Evolutionary conservation across 768 basidiomycete genomes (phyloP).

Genomic region (Rhizopogon roseolus): DNA sequence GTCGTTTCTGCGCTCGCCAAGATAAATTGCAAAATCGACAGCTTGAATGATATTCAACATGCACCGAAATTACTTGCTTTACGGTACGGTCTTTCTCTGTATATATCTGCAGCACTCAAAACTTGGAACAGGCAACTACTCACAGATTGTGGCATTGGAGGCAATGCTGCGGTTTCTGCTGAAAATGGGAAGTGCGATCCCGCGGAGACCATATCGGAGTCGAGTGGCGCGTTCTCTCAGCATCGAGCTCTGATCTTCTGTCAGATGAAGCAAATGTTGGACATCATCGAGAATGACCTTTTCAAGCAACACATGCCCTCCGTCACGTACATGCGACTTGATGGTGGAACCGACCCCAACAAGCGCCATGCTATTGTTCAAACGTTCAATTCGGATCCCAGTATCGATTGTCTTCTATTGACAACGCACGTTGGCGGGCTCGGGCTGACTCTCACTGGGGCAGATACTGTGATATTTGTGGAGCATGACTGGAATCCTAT

Average conservation of each 20-base stretch:
- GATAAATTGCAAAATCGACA: conserved; percentile 39
- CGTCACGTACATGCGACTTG: conserved; percentile 97
- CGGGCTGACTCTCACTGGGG: conserved; percentile 93
- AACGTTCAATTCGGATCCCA: conserved; percentile 96
- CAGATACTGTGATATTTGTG: conserved; percentile 98
- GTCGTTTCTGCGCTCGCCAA: conserved; percentile 54
- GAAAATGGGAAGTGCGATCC: conserved; percentile 68
- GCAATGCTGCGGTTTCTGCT: conserved; percentile 28
- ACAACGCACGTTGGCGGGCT: conserved; percentile 97
- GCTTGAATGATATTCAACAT: conserved; percentile 76
- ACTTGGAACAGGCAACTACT: conserved; percentile 72
- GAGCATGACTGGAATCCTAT: conserved; percentile 99
- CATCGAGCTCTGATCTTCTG: conserved; percentile 99
- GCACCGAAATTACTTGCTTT: conserved; percentile 93
- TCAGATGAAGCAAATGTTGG: conserved; percentile 98
- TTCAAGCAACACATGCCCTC: conserved; percentile 92
- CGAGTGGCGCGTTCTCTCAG: conserved; percentile 69
- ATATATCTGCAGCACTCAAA: background rate
- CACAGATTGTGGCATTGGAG: conserved; percentile 90
- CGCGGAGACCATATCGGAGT: conserved; percentile 50
- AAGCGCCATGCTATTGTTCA: conserved; percentile 97
- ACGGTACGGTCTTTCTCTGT: conserved; percentile 46
- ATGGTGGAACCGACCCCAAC: conserved; percentile 86
- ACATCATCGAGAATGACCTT: conserved; percentile 91
- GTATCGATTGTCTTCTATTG: conserved; percentile 91